Base-by-base conservation (phyloP, 495 filamentous ascomycete species). In the Tuber microsphaerosporum region DNA sequence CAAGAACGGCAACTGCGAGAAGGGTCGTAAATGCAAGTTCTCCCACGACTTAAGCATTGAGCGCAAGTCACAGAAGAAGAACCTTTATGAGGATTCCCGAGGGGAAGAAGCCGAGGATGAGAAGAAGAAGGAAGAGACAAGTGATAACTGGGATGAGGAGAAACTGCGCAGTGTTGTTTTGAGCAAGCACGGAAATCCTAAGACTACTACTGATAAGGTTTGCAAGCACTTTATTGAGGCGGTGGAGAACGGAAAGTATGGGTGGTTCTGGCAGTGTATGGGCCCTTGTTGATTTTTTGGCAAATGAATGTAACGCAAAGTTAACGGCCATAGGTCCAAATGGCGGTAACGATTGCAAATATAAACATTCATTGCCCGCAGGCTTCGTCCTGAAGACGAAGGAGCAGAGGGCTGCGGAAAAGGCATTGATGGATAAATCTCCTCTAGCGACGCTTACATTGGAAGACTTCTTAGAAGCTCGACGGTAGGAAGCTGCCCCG, bases 171-270 rank as follows among this genome's bases (percentile, higher is more conserved):
- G 90, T 76, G 95, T 98, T 70, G 92, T 99, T 46, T 79, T 94
- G 81, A 94, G 92, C 81, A 99, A 98, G 86, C 96, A 98, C 83
- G 95, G 95, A 20, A 99, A 99, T 86, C 95, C 95, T 73, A 89
- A 91, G 81, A 97, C 94, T 65, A 93, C 93, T 12, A 99, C 95
- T 75, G 95, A 99, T 81, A 99, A 97, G 84, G 94, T 98, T 75
- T 99, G 95, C 91, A 99, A 98, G 85, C 97, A 86, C 87, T 99
- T 99, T 85, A 95, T 97, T 84, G 93, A 96, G 75, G 95, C 95
- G 4, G 94, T 99, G 73, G 95, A 99, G 85, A 95, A 98, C 79
- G 91, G 92, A 79, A 98, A 97, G 86, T 99, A 99, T 81, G 95
- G 95, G 77, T 99, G 95, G 95, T 97, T 98, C 85, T 99, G 95